A percentile compares a stretch with the other conserved stretches of the same genome.
phyloP scores from a whole-genome alignment of 169 alveolate genomes.

The Plasmodium coatneyi region DNA sequence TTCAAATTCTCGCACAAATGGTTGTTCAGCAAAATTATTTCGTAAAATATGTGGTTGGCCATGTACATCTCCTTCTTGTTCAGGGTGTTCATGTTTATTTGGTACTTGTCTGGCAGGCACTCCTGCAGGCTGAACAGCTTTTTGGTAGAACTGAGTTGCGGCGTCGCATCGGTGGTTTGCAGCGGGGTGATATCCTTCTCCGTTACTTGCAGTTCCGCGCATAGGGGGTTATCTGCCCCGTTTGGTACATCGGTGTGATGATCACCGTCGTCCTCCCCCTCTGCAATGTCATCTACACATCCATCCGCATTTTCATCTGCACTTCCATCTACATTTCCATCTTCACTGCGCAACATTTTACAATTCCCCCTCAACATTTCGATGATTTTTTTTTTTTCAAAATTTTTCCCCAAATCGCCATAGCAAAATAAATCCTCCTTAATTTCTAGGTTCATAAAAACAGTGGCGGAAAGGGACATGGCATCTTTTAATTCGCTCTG shows the following conservation, averaged over 20 bases:
- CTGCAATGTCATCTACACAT: not conserved
- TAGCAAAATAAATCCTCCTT: slow-evolving; percentile 65
- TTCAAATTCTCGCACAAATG: slow-evolving; percentile 73
- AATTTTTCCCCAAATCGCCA: slow-evolving; percentile 40
- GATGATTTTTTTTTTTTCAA: slow-evolving; percentile 48
- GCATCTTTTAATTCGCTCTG: slow-evolving; percentile 44
- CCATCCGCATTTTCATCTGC: not conserved
- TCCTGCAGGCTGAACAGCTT: slow-evolving; percentile 48
- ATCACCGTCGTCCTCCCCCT: not conserved
- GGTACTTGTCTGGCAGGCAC: slow-evolving; percentile 65
- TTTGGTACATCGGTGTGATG: not conserved
- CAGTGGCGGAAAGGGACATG: slow-evolving; percentile 51
- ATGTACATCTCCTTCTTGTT: slow-evolving; percentile 38
- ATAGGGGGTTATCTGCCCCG: not conserved
- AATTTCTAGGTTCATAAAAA: slow-evolving; percentile 70
- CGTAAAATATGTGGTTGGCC: slow-evolving; percentile 73
- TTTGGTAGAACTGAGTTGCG: not conserved
- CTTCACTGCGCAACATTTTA: not conserved
- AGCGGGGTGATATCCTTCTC: not conserved
- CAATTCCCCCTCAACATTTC: slow-evolving; percentile 12
- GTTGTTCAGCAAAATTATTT: slow-evolving; percentile 48
- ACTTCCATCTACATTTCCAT: not conserved
- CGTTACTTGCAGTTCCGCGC: not conserved
- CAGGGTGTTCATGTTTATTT: slow-evolving; percentile 47
- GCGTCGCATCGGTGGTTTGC: not conserved